Evolutionary conservation across 768 basidiomycete species (phyloP).

Genomic region (Dioszegia hungarica): DNA sequence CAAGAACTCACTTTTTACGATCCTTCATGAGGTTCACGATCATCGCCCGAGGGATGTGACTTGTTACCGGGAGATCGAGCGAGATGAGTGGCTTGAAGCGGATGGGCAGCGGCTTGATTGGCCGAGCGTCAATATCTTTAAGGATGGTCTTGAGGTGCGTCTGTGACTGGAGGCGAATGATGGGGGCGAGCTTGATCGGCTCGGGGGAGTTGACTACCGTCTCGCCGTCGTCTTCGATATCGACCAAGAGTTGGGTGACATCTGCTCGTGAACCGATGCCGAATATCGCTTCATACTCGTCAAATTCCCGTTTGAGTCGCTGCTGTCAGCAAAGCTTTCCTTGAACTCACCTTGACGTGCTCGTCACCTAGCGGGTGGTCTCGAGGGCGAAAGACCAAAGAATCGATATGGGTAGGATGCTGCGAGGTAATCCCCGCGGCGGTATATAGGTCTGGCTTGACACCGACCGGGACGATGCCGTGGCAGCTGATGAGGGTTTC

Average conservation of each 20-base stretch:
- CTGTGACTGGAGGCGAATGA: too few species aligned
- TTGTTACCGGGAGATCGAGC: background rate
- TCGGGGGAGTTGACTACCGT: background rate
- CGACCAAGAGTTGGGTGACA: background rate
- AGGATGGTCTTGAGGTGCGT: background rate
- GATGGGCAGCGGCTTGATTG: background rate
- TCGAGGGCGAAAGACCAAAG: constrained; percentile 20
- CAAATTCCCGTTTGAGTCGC: background rate
- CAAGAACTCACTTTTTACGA: too few species aligned
- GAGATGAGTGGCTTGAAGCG: background rate
- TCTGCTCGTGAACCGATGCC: background rate
- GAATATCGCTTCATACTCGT: constrained; percentile 2
- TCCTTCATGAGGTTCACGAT: too few species aligned
- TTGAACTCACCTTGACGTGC: constrained; percentile 11
- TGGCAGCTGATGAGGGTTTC: constrained; percentile 20
- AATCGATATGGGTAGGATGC: constrained; percentile 23
- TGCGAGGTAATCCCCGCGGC: constrained; percentile 30
- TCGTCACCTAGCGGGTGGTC: constrained; percentile 14
- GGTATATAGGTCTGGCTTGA: constrained; percentile 31
- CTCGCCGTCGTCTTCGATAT: background rate
- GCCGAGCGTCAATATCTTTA: background rate
- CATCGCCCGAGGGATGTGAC: too few species aligned
- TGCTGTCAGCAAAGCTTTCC: background rate
- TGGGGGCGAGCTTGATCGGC: too few species aligned
- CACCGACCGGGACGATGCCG: constrained; percentile 18